Evolutionary conservation across 805 yeast species (phyloP), one percentile per base, ranked within the genome.

Genomic region (Saccharomycopsis capsularis): DNA sequence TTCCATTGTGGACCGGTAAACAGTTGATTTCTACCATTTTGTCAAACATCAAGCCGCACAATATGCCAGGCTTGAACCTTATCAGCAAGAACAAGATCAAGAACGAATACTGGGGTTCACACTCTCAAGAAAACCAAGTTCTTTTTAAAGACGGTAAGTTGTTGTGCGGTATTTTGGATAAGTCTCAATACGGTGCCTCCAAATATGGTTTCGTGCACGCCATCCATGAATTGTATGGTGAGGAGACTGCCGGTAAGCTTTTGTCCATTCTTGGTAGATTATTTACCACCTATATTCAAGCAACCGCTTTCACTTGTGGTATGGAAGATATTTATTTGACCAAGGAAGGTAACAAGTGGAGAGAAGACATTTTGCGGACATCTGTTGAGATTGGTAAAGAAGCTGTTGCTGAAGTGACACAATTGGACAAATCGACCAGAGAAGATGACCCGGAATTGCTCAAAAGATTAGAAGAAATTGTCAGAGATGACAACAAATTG

Each of bases 241-340:
- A 96, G 9, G 78, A 76, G 44, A 77, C 82, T 59, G 96, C 98
- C 19, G 96, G 97, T 52, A 83, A 85, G 62, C 76, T 93, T 4
- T 71, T 93, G 43, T 84, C 95, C 44, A 95, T 91, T n/a, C 74
- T 93, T 53, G 98, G 99, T 56, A 78, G 99, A 60, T 73, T 93
- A 48, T 91, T 95, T 70, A 95, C 99, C 21, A 88, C 86, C 66
- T 93, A 88, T 66, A 89, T 84, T 61, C 90, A 84, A 78, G 76
- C 80, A 70, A 85, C 87, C 50, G 98, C 96, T 1, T 86, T 93
- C 63, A 93, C 99, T 5, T 93, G 99, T 81, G 99, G 99, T 76
- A 95, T 93, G 99, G 99, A 93, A 65, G 99, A 93, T 71, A 74
- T 93, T 66, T 79, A 95, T 64, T 75, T 95, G 58, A 93, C 98